Evolutionary conservation across 2,329 filamentous ascomycete genomes (phyloP), one percentile per base, ranked within the genome.

Genomic region (Coniochaeta prunicola): DNA sequence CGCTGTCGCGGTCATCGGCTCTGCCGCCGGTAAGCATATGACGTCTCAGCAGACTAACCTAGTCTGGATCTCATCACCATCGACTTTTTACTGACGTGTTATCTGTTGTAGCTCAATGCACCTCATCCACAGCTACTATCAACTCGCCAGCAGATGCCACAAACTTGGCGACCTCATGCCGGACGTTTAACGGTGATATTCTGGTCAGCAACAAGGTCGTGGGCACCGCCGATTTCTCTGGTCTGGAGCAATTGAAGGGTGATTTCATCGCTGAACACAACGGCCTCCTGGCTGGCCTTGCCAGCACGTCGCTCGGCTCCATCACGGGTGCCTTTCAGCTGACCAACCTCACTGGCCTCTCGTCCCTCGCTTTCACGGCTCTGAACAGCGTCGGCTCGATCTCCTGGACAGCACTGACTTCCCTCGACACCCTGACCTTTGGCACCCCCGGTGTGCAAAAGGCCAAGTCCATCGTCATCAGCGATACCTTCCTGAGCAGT

Each of bases 401-500:
- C 72, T 74, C 81, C 65, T 92, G 89, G 82, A 77, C 82, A 60
- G 88, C 89, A 65, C 84, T 97, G 45, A 87, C 87, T 62, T 78
- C 74, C 70, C 81, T 78, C 71, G 82, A 75, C 60, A 75, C 73
- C 36, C 79, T 85, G 55, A 65, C 60, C 24, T 62, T 68, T 65
- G 80, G 79, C 63, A 77, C 74, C 59, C 69, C 76, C 15, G 78
- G 80, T 69, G 80, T 97, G 68, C 85, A 81, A 67, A 78, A 85
- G 72, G 90, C 90, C 61, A 77, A 76, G 64, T 82, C 77, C 63
- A 83, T 99, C 66, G 76, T 78, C 66, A 92, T 99, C 72, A 83
- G 86, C 75, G 94, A 99, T 80, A 99, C 94, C 56, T 86, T 87
- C 74, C 84, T 99, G 66, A 82, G 79, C 72, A 85, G 82, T 64